These are phyloP conservation scores for Suaeda aralocaspica DNA, from an alignment of 148 eudicot species.

Conservation along the genomic window DNA sequence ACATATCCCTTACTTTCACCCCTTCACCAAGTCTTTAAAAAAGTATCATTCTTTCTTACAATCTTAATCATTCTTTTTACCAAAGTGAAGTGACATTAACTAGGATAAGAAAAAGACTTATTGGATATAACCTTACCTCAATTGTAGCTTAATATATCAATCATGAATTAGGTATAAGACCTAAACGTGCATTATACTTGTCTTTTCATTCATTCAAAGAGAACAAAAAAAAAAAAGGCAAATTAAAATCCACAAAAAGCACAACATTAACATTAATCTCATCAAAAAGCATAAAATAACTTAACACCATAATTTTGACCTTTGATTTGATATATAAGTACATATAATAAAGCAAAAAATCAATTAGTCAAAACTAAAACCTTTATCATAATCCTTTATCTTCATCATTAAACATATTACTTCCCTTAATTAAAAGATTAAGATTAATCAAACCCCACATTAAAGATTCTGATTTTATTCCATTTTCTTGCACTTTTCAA, in stretches of 20 bases:
- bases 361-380: background rate
- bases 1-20: background rate
- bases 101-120: background rate
- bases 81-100: background rate
- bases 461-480: conserved; percentile 12
- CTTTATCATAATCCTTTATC: background rate
- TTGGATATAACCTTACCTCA: too few relatives aligned
- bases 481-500: conserved; percentile 8
- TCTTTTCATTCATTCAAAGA: conserved; percentile 1
- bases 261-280: background rate
- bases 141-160: background rate
- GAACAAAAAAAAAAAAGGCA: too few relatives aligned
- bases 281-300: conserved; percentile 5
- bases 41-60: background rate
- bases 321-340: conserved; percentile 13
- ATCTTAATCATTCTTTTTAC: background rate
- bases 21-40: too few relatives aligned
- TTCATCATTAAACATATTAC: background rate
- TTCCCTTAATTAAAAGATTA: background rate
- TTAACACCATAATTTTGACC: conserved; percentile 14
- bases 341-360: conserved; percentile 6
- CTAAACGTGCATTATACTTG: conserved; percentile 20
- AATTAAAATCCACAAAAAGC: background rate
- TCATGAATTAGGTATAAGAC: conserved; percentile 10
- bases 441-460: background rate